These are phyloP conservation scores for Botrytis galanthina DNA, from an alignment of 2,329 filamentous ascomycete genomes.

Conservation along the genomic window DNA sequence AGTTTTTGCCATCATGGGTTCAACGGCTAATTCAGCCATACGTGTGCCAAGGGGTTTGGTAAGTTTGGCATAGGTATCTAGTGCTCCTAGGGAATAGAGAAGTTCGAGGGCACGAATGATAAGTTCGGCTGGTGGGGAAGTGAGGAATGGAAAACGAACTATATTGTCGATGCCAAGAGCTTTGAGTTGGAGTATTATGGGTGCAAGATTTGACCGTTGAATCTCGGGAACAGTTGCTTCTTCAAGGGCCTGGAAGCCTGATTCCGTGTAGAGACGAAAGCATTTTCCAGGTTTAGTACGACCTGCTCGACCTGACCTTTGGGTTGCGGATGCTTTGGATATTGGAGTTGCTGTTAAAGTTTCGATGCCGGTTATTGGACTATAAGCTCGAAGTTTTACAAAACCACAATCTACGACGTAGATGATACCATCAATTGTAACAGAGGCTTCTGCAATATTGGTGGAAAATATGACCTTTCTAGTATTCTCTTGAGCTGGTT, in stretches of 20 bases:
- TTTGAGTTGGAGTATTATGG: constrained; percentile 86
- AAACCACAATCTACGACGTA: constrained; percentile 90
- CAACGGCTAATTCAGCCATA: constrained; percentile 91
- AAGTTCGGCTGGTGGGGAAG: constrained; percentile 78
- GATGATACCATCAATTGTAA: constrained; percentile 89
- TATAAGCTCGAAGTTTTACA: constrained; percentile 84
- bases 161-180: constrained; percentile 95
- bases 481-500: constrained; percentile 74
- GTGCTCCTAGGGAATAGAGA: constrained; percentile 78
- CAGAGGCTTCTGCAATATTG: constrained; percentile 94
- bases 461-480: constrained; percentile 92
- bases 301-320: constrained; percentile 85
- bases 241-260: constrained; percentile 62
- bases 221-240: constrained; percentile 84
- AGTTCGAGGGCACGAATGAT: constrained; percentile 84
- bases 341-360: constrained; percentile 77
- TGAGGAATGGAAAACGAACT: constrained; percentile 84
- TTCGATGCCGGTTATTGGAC: constrained; percentile 82
- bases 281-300: constrained; percentile 90
- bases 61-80: constrained; percentile 87
- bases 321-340: constrained; percentile 89
- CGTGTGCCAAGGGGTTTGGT: constrained; percentile 82
- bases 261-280: constrained; percentile 86
- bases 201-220: constrained; percentile 85
- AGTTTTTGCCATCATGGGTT: constrained; percentile 94